Evolutionary conservation across 2,329 filamentous ascomycete genomes (phyloP).

Genomic region (Dothideomycetidae sp.): DNA sequence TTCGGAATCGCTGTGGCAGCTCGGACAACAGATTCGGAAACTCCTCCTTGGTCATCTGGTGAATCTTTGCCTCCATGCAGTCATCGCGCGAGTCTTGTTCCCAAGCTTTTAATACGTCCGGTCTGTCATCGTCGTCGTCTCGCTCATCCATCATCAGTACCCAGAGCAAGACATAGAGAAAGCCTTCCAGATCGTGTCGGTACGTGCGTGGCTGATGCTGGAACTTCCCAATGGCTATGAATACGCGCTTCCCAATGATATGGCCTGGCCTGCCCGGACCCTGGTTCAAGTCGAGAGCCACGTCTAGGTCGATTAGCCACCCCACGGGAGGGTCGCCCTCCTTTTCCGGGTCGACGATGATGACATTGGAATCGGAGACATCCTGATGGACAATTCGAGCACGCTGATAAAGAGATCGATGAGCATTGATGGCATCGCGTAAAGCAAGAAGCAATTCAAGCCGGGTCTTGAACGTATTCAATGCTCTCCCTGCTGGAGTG

Average conservation of each 20-base stretch:
- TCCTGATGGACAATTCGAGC: not conserved
- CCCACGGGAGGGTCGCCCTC: too few species aligned
- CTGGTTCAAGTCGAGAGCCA: not conserved
- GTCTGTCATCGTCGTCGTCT: not conserved
- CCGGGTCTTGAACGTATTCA: not conserved
- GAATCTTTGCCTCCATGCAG: not conserved
- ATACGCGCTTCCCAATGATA: not conserved
- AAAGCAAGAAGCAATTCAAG: not conserved
- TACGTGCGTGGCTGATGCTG: not conserved
- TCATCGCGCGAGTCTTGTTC: not conserved
- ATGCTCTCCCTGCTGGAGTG: not conserved
- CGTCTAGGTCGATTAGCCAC: not conserved
- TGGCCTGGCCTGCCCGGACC: too few species aligned
- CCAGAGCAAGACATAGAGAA: not conserved
- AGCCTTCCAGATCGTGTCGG: not conserved
- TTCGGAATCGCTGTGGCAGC: not conserved
- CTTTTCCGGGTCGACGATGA: not conserved
- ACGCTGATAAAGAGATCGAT: not conserved
- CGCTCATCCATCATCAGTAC: not conserved
- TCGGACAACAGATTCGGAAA: not conserved
- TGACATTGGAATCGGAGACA: not conserved
- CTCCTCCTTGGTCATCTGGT: not conserved
- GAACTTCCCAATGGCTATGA: not conserved
- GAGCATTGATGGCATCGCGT: not conserved
- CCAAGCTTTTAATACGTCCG: not conserved